A percentile compares a stretch with the other conserved stretches of the same genome.
phyloP scores from a whole-genome alignment of 2,329 filamentous ascomycete genomes.

The Pseudocercospora cruenta region DNA sequence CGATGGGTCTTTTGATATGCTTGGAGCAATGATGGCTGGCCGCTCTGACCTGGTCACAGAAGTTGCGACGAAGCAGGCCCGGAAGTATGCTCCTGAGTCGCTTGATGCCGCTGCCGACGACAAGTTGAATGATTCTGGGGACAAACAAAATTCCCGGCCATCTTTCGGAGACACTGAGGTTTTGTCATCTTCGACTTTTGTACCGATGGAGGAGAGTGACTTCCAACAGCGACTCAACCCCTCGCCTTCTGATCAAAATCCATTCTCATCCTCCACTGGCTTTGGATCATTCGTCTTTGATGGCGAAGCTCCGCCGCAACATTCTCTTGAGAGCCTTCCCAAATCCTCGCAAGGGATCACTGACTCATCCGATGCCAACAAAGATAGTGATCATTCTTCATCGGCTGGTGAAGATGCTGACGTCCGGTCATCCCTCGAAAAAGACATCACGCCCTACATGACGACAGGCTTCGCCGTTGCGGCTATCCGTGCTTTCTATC shows the following conservation, averaged over 20 bases:
- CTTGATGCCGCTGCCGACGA: neutral
- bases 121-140: neutral
- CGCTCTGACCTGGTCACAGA: neutral
- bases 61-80: neutral
- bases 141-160: neutral
- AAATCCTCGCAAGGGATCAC: neutral
- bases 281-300: neutral
- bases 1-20: constrained; percentile 8
- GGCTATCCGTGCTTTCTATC: constrained; percentile 66
- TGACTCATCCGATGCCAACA: neutral
- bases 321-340: neutral
- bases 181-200: neutral
- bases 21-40: constrained; percentile 23
- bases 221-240: neutral
- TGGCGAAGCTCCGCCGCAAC: neutral
- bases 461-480: constrained; percentile 61
- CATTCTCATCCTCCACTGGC: neutral
- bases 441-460: neutral
- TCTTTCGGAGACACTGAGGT: neutral
- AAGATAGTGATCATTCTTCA: neutral
- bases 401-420: neutral
- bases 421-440: neutral
- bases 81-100: neutral
- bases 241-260: neutral
- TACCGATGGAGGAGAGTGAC: neutral